These are phyloP conservation scores for Laburnicola sp. DNA, from an alignment of 2,329 filamentous ascomycete species.

Conservation along the genomic window DNA sequence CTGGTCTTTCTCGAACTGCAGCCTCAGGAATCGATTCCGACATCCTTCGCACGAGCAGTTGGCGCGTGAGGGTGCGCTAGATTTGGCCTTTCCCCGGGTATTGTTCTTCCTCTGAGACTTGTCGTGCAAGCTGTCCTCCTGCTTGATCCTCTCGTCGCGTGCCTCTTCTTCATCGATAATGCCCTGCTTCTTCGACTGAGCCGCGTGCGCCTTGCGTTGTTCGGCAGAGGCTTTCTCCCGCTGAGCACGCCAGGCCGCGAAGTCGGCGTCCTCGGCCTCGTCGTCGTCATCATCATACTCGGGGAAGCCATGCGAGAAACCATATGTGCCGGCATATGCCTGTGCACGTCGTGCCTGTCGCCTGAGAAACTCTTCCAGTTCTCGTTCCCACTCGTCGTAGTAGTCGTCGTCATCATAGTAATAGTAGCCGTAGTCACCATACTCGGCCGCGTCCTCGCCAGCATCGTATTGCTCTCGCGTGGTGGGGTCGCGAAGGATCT, in stretches of 20 bases:
- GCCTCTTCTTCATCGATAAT: neutral
- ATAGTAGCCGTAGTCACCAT: neutral
- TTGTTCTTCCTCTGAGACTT: neutral
- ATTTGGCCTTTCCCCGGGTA: neutral
- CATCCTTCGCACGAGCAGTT: slow-evolving; percentile 3
- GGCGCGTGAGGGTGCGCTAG: neutral
- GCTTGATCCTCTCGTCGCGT: neutral
- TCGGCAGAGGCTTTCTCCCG: neutral
- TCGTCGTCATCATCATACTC: too few relatives aligned
- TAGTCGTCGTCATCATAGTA: neutral
- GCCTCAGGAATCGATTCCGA: neutral
- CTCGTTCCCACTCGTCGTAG: neutral
- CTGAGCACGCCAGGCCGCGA: too few relatives aligned
- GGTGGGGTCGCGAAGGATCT: neutral
- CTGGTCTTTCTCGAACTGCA: neutral
- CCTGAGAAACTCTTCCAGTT: neutral
- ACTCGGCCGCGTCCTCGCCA: neutral
- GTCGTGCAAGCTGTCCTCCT: slow-evolving; percentile 1
- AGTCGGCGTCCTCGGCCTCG: too few relatives aligned
- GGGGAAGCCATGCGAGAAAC: too few relatives aligned
- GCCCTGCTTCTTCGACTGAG: neutral
- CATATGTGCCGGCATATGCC: too few relatives aligned
- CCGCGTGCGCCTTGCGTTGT: neutral
- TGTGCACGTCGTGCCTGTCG: neutral
- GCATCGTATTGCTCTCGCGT: neutral